Evolutionary conservation across 495 filamentous ascomycete genomes (phyloP), one percentile per base, ranked within the genome.

Genomic region (Extremus antarcticus): DNA sequence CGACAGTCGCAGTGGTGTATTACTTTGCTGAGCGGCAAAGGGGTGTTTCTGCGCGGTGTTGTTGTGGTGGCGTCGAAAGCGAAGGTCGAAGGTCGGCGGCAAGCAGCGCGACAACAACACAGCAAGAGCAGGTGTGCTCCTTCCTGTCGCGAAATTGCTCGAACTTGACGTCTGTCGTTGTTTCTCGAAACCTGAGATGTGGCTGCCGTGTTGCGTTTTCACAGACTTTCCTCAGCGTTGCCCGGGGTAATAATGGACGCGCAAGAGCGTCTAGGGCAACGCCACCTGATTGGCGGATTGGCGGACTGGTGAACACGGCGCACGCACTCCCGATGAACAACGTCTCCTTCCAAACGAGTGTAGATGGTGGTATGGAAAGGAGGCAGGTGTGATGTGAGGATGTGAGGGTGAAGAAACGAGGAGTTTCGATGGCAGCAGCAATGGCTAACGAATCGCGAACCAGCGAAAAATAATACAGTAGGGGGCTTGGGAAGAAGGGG

Each of bases 241-340:
- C 29, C 29, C 7, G 29, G 29, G 29, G 29, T 35, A 35, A 35
- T 35, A 35, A 35, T 35, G 29, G 29, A 35, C 29, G 29, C 29
- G 29, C 29, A 35, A 35, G 29, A 35, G 29, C 29, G 29, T 35
- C 29, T 35, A 35, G 29, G 29, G 29, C 29, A 13, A 35, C 29
- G 29, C 29, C 29, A 35, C 29, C 20, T 57, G 54, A 61, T 61
- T 61, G 58, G 58, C 58, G 53, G 58, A 50, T 1, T 47, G 23
- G 48, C 13, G 21, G 20, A 35, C 29, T n/a, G n/a, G n/a, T n/a
- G n/a, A n/a, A n/a, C n/a, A n/a, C n/a, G n/a, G 29, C 29, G 29
- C 29, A 35, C 29, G 29, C 29, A 35, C 29, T 35, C 29, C 29
- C 29, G 29, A 35, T 7, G 7, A 35, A 35, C 29, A 35, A 13